These are phyloP conservation scores for Cadophora malorum DNA, from an alignment of 2,329 filamentous ascomycete species.

Conservation along the genomic window DNA sequence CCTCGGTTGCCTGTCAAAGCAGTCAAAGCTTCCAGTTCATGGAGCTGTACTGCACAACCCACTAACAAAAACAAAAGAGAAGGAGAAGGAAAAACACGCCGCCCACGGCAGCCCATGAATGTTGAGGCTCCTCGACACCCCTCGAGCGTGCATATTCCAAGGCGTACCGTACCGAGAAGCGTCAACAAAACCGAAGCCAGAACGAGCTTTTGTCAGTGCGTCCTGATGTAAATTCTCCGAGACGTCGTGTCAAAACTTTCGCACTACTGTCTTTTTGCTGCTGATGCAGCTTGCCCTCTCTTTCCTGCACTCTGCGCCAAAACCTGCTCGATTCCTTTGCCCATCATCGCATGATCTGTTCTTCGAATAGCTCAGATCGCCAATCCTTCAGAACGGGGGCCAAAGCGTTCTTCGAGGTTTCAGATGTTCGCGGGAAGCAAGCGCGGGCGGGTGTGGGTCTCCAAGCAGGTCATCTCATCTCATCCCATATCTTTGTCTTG, in stretches of 20 bases:
- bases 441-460: conserved; percentile 20
- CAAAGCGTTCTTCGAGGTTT: conserved; percentile 31
- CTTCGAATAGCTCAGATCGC: conserved; percentile 10
- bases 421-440: conserved; percentile 27
- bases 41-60: not conserved
- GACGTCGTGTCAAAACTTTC: not conserved
- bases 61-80: not conserved
- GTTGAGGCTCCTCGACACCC: not conserved
- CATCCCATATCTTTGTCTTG: conserved; percentile 19
- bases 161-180: conserved; percentile 3
- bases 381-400: conserved; percentile 5
- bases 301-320: conserved; percentile 1
- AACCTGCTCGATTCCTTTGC: conserved; percentile 3
- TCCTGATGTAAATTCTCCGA: not conserved
- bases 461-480: conserved; percentile 29
- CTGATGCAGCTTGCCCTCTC: not conserved
- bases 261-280: not conserved
- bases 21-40: not conserved
- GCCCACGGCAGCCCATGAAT: not conserved
- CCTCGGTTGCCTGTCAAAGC: not conserved
- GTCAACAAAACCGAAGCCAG: not conserved
- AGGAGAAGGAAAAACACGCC: not conserved
- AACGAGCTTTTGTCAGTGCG: not conserved
- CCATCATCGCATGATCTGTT: conserved; percentile 4
- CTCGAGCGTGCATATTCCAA: not conserved